A percentile compares a stretch with the other conserved stretches of the same genome.
These are phyloP conservation scores for Aspergillus chevalieri DNA, from an alignment of 2,329 filamentous ascomycete genomes.

Conservation along the genomic window DNA sequence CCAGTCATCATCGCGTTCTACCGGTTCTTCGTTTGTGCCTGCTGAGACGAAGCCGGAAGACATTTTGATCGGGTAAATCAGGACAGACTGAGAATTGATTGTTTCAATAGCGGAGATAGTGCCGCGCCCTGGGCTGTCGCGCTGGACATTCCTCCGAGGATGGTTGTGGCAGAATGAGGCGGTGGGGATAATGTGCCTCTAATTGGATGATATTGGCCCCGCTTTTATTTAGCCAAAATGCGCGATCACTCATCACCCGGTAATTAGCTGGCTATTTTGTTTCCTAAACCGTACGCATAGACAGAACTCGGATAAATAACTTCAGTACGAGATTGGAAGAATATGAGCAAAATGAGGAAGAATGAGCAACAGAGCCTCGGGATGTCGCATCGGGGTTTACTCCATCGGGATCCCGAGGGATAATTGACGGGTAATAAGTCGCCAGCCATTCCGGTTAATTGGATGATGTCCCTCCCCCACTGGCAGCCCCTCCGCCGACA, in stretches of 20 bases:
- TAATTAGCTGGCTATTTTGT: no score
- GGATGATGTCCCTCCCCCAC: neutral
- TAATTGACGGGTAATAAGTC: neutral
- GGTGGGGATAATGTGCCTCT: neutral
- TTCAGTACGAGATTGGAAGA: neutral
- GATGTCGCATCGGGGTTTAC: neutral
- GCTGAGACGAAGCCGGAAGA: conserved; percentile 42
- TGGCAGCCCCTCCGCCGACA: conserved; percentile 14
- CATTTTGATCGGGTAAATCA: conserved; percentile 23
- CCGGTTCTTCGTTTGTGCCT: conserved; percentile 36
- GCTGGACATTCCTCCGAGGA: neutral
- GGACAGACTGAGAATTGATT: neutral
- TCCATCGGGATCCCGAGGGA: neutral
- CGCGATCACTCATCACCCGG: neutral
- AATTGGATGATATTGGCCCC: neutral
- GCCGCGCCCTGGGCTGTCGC: no score
- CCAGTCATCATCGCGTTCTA: conserved; percentile 40
- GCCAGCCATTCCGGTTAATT: conserved; percentile 1
- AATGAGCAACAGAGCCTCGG: neutral
- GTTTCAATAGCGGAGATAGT: no score
- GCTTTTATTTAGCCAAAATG: neutral
- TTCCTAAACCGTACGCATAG: neutral
- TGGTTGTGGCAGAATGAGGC: conserved; percentile 4
- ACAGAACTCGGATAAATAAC: neutral
- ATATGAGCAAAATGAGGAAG: neutral